phyloP scores from a whole-genome alignment of 139 green algal genomes.

The Zygnema circumcarinatum region DNA sequence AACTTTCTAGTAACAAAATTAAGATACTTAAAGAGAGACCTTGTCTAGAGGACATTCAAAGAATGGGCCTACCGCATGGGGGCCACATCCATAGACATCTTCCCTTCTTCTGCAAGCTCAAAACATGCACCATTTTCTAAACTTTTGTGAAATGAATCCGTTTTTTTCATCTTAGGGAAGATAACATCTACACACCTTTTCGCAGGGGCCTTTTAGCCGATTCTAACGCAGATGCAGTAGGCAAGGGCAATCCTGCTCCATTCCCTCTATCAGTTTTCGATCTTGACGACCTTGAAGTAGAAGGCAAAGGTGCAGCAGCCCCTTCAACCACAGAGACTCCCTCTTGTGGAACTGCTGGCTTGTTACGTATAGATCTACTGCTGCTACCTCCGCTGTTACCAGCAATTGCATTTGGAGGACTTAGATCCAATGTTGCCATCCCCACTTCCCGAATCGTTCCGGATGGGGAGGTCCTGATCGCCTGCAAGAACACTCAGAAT shows the following conservation, averaged over 20 bases:
- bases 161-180: no score
- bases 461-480: neutral
- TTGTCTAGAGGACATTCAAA: no score
- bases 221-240: neutral
- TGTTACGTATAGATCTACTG: neutral
- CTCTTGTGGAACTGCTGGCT: neutral
- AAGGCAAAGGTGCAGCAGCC: neutral
- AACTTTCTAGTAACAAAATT: no score
- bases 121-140: no score
- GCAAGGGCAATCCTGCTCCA: neutral
- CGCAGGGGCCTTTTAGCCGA: neutral
- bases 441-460: no score
- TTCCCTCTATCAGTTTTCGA: neutral
- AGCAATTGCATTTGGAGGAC: neutral
- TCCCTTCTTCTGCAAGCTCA: no score
- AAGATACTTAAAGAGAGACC: no score
- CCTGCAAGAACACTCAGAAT: neutral
- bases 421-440: neutral
- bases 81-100: no score
- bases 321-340: neutral
- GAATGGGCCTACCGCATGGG: no score
- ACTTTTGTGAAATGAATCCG: no score
- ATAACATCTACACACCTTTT: constrained; percentile 24
- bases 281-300: neutral
- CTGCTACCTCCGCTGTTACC: neutral